Base-by-base conservation (phyloP, 306 rosid species). In the Cucurbita moschata region DNA sequence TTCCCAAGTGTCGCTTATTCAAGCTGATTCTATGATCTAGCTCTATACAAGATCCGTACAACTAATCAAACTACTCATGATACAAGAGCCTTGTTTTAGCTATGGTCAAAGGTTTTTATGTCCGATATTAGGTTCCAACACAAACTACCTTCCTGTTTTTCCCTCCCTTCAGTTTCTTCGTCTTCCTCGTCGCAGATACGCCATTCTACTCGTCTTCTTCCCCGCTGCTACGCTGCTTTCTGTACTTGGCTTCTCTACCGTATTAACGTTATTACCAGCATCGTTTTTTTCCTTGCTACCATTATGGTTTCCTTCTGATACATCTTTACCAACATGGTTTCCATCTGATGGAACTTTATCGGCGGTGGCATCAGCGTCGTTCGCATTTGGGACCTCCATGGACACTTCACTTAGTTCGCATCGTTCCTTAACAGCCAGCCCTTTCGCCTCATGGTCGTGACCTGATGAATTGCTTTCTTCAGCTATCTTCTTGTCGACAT, bases 341-440 rank as follows among this genome's bases (percentile, higher is more conserved):
- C n/a, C 57, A 5, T 40, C 35, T 4, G 15, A 39, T n/a, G n/a
- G 10, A 63, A n/a, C 50, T 39, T 39, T 39, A 39, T 8, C 50
- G 1, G 67, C 15, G 4, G 35, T 3, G 35, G 35, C 35, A 47
- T 79, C 51, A 14, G 74, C 75, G 51, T 75, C 83, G 30, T 42
- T 75, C 63, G 59, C 67, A 71, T 83, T 77, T 7, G 84, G 92
- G 61, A 87, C 77, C 73, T 88, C 96, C 9, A 76, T 30, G 47
- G 79, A 79, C 67, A 83, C 39, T 82, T 78, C 89, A 30, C 82
- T 81, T 73, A 84, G 79, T 74, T 83, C 85, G 56, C 85, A 76
- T 19, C 62, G 69, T 62, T 82, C 90, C 42, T 67, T 86, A 51
- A 61, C 80, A 58, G 67, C 23, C 43, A 57, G 74, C 52, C 43